Base-by-base conservation (phyloP, 108 stramenopile species). In the Fragilariopsis cylindrus region DNA sequence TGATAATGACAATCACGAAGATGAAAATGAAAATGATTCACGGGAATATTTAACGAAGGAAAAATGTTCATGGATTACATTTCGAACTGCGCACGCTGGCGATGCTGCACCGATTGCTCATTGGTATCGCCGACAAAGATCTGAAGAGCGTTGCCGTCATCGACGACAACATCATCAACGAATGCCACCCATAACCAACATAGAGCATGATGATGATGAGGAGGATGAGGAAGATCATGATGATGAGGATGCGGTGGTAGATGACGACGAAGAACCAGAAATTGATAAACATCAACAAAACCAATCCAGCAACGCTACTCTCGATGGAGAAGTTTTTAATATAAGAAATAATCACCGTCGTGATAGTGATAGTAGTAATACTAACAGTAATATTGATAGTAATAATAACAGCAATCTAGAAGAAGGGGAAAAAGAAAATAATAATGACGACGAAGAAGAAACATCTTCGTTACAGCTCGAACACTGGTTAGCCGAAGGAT, bases 81-180 rank as follows among this genome's bases (percentile, higher is more conserved):
- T 85, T 66, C 78, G 78, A 13, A 69, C 65, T 5, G 85, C 73
- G 11, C 81, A 85, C 76, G 71, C 81, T 7, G 81, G 81, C 4
- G 85, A 85, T 72, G 81, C 76, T 11, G 69, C 81, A 6, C 42
- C 75, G 5, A 81, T 85, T 65, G 85, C 77, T 3, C 46, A 52
- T 5, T 72, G 58, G 69, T 85, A 85, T 55, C 77, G 71, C 8
- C 19, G 48, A n/a, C 50, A 12, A 66, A 8, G 44, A 66, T 21
- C 19, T 2, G 54, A 47, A 55, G 7, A 57, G 57, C 60, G 13
- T 11, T 42, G 65, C 9, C 65, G 43, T 19, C 9, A 60, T 9
- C 60, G 39, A 30, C 15, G 1, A 15, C 15, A 15, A 54, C n/a
- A 15, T 1, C n/a, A 15, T 2, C 53, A 54, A 54, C n/a, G 15